Evolutionary conservation across 345 rosid species (phyloP).

Genomic region (Arabidopsis arenosa): DNA sequence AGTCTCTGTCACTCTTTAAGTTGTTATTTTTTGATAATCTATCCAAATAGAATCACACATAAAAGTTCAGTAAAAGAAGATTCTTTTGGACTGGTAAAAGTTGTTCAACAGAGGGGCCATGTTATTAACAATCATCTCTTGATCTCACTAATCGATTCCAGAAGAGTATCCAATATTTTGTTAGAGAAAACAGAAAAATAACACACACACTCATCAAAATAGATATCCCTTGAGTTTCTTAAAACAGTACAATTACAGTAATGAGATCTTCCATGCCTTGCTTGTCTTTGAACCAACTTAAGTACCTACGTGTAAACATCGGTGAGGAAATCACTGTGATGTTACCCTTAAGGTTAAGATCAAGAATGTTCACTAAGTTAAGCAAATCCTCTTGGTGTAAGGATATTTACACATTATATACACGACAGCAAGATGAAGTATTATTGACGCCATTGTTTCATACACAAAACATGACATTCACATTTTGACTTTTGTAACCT

Average conservation of each 20-base stretch:
- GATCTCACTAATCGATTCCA: background rate
- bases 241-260: background rate
- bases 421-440: background rate
- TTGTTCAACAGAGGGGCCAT: background rate
- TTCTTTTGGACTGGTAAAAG: background rate
- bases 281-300: background rate
- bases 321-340: background rate
- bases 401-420: background rate
- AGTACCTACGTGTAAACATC: background rate
- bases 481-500: slow-evolving; percentile 10
- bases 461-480: background rate
- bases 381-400: background rate
- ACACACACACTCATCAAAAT: background rate
- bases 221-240: background rate
- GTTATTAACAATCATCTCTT: background rate
- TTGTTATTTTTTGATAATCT: slow-evolving; percentile 3
- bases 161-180: background rate
- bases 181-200: background rate
- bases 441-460: background rate
- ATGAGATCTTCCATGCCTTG: background rate
- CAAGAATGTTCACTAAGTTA: background rate
- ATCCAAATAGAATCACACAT: background rate
- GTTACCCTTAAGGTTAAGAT: background rate
- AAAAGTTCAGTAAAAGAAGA: background rate
- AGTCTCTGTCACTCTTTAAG: slow-evolving; percentile 9